Percentiles rank a stretch among this genome's conserved stretches.
These are phyloP conservation scores for Fallopia convolvulus DNA, from an alignment of 148 eudicot genomes.

Conservation along the genomic window DNA sequence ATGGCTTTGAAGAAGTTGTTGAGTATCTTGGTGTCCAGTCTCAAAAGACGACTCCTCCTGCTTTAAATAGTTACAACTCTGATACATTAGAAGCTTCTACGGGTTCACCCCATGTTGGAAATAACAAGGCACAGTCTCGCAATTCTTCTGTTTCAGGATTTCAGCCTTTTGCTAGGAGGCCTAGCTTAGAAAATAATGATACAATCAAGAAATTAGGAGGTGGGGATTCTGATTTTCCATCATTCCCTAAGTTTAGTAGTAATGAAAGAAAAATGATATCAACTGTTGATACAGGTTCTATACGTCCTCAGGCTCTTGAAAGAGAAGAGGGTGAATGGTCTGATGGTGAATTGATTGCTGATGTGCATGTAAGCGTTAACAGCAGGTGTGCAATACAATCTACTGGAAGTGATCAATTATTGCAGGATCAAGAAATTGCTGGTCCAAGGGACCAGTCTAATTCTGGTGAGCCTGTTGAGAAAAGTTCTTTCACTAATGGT, in stretches of 20 bases:
- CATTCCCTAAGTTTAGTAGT: slow-evolving; percentile 24
- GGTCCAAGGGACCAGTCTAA: slow-evolving; percentile 23
- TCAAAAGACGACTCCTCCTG: slow-evolving; percentile 55
- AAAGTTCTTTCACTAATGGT: slow-evolving; percentile 25
- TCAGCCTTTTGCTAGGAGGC: slow-evolving; percentile 72
- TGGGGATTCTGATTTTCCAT: slow-evolving; percentile 16
- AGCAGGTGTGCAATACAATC: slow-evolving; percentile 21
- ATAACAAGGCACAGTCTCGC: slow-evolving; percentile 70
- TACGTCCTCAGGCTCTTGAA: slow-evolving; percentile 33
- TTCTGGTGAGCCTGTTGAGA: slow-evolving; percentile 19
- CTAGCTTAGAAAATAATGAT: slow-evolving; percentile 28
- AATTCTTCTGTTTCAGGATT: slow-evolving; percentile 87
- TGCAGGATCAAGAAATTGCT: slow-evolving; percentile 21
- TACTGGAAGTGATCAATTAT: slow-evolving; percentile 19
- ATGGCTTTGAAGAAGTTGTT: slow-evolving; percentile 59
- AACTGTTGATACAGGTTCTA: slow-evolving; percentile 18
- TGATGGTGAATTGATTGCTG: slow-evolving; percentile 53
- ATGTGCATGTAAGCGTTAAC: background rate
- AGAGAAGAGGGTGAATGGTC: slow-evolving; percentile 97
- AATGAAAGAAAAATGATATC: slow-evolving; percentile 19
- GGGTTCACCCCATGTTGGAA: slow-evolving; percentile 37
- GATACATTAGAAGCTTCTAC: slow-evolving; percentile 45
- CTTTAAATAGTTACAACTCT: slow-evolving; percentile 46
- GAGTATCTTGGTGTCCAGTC: slow-evolving; percentile 51
- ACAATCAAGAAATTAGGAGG: slow-evolving; percentile 23